Base-by-base conservation (phyloP, 352 stramenopile species). In the Globisporangium cylindrosporum region DNA sequence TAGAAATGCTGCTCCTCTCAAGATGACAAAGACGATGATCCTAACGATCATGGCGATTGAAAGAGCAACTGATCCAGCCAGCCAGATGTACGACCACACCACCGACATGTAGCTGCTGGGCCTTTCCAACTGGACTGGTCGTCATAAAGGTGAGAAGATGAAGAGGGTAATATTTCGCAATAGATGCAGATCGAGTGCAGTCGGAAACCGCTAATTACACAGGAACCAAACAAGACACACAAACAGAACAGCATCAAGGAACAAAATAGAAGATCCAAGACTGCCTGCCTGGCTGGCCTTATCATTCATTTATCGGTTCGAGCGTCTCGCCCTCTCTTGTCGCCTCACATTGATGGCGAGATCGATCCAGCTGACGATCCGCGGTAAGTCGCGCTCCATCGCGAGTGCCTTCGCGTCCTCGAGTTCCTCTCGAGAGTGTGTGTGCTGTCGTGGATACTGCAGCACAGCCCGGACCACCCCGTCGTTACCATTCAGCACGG, bases 1-100 rank as follows among this genome's bases (percentile, higher is more conserved):
- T 95, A 92, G 74, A 64, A 43, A 32, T 25, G 24, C 18, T 15
- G 36, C 55, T 59, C 55, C 7, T 41, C 53, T 59, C 15, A 41
- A 3, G 1, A 22, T 18, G 36, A 43, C 12, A 14, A 43, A 14
- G 34, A 41, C 34, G 34, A 41, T 41, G 34, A 41, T 41, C 27
- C 27, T 32, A 8, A 9, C 8, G 34, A 41, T 7, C 10, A 41
- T 41, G 34, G 10, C 34, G 34, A 14, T 41, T 41, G 34, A 41
- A 41, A 14, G 34, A 14, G 10, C 34, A 2, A 32, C 27, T 32
- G 27, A 32, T 32, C 34, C 34, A 41, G 10, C 34, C 10, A 14
- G 10, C 34, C 1, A 9, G 34, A 9, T 41, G 10, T 41, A 41
- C 34, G 34, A 32, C 2, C 34, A 41, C 34, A 14, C 7, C 34